Conservation (phyloP, 495 filamentous ascomycete species). For the Tricharina praecox region DNA sequence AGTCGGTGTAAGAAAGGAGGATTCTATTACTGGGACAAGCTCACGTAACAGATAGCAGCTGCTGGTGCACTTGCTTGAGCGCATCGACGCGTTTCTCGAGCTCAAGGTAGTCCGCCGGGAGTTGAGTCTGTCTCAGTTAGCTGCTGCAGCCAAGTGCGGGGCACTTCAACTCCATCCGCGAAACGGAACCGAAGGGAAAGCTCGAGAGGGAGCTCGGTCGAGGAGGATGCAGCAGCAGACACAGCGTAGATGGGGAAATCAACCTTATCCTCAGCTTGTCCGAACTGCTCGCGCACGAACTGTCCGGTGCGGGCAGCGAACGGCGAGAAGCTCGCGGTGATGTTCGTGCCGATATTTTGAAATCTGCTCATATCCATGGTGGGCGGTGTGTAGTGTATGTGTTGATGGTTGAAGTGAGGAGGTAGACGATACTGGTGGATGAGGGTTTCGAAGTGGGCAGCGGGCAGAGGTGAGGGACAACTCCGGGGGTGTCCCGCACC, state of each 20-base stretch:
- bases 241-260: not conserved
- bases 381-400: not conserved
- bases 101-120: conserved; percentile 92
- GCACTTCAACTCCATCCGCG: not conserved
- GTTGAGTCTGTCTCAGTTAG: conserved; percentile 53
- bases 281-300: conserved; percentile 90
- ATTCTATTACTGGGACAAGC: too few species aligned
- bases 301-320: conserved; percentile 89
- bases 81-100: conserved; percentile 98
- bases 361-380: conserved; percentile 31
- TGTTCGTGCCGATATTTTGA: conserved; percentile 46
- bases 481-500: too few species aligned
- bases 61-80: conserved; percentile 88
- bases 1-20: too few species aligned
- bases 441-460: too few species aligned
- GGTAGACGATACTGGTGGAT: too few species aligned
- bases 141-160: conserved; percentile 19
- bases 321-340: conserved; percentile 62
- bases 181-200: too few species aligned
- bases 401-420: too few species aligned
- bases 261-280: conserved; percentile 88
- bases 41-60: conserved; percentile 90
- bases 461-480: too few species aligned
- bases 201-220: not conserved
- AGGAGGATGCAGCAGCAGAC: not conserved